Evolutionary conservation across 202 grass and related monocot genomes (phyloP).

Genomic region (Zoysia matrella): DNA sequence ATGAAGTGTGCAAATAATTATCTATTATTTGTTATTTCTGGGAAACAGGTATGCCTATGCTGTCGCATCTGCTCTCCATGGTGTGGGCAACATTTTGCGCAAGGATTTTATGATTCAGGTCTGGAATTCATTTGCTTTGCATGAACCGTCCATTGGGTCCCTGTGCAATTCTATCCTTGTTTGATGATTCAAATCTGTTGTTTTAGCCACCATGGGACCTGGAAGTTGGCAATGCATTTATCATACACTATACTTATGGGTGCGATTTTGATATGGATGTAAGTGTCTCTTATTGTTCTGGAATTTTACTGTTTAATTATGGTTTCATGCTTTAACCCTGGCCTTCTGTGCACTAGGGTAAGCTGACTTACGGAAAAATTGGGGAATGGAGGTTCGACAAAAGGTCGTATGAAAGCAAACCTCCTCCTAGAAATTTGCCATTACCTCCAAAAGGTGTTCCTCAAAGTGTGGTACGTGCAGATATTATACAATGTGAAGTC

Average conservation of each 20-base stretch:
- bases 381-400: constrained; percentile 98
- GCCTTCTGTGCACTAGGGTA: constrained; percentile 57
- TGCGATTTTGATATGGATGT: constrained; percentile 91
- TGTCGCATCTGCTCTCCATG: constrained; percentile 90
- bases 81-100: constrained; percentile 74
- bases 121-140: constrained; percentile 15
- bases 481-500: neutral
- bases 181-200: constrained; percentile 34
- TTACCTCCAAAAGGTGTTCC: constrained; percentile 78
- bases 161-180: constrained; percentile 35
- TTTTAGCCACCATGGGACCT: constrained; percentile 90
- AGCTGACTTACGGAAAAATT: constrained; percentile 82
- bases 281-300: constrained; percentile 25
- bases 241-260: constrained; percentile 97
- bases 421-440: constrained; percentile 77
- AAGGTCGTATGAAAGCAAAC: constrained; percentile 63
- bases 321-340: constrained; percentile 33
- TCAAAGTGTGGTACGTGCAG: constrained; percentile 77
- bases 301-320: constrained; percentile 10
- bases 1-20: constrained; percentile 7
- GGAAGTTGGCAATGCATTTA: constrained; percentile 77
- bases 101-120: constrained; percentile 99
- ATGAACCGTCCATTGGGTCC: constrained; percentile 15
- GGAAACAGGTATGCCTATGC: constrained; percentile 86
- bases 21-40: constrained; percentile 12